A percentile compares a stretch with the other conserved stretches of the same genome.
These are phyloP conservation scores for Posidonia oceanica DNA, from an alignment of 116 monocot species.

Conservation along the genomic window DNA sequence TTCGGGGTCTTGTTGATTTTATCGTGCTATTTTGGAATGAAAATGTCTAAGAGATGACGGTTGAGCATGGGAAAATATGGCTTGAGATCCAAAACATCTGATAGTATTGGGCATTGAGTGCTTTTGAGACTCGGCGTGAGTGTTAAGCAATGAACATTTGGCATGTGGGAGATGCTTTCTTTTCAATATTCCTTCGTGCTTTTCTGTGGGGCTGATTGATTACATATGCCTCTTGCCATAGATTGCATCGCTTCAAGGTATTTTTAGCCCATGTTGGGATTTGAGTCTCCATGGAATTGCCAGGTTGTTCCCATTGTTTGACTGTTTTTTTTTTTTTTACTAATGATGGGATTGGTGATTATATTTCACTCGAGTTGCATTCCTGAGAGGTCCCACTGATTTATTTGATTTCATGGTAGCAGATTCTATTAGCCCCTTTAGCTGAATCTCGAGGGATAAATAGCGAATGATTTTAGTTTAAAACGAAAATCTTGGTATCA, in stretches of 20 bases:
- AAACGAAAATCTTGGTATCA: too few species aligned
- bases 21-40: too few species aligned
- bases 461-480: too few species aligned
- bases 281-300: background rate
- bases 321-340: background rate
- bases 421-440: too few species aligned
- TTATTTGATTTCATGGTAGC: too few species aligned
- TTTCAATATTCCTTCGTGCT: background rate
- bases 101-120: background rate
- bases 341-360: background rate
- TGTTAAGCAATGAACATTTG: background rate
- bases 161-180: background rate
- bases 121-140: background rate
- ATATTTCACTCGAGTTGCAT: background rate
- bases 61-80: background rate
- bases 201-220: background rate
- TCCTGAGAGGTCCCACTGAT: too few species aligned
- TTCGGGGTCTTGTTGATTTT: too few species aligned
- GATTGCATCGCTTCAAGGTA: background rate
- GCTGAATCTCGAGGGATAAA: too few species aligned
- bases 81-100: conserved; percentile 1
- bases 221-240: background rate
- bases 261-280: background rate
- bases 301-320: background rate
- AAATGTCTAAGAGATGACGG: too few species aligned